Conservation (phyloP, 2,329 filamentous ascomycete species). For the Bisporella sp. region DNA sequence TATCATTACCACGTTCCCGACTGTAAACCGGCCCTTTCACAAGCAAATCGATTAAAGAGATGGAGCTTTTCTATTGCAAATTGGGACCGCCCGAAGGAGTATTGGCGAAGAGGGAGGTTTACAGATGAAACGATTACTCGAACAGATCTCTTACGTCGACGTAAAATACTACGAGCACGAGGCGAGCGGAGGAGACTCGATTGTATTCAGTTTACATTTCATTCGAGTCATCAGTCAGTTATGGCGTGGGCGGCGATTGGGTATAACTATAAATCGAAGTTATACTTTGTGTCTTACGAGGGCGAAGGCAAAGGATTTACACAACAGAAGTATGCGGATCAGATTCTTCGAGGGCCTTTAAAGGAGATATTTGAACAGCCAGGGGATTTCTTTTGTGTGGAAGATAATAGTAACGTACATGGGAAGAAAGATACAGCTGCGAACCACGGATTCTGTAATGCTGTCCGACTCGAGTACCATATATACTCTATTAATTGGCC, state of each 20-base stretch:
- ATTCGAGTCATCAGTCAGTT: neutral
- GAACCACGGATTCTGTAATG: too few relatives aligned
- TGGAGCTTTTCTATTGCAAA: too few relatives aligned
- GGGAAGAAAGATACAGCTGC: too few relatives aligned
- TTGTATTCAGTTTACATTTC: neutral
- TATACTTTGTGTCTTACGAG: too few relatives aligned
- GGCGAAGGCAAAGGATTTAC: too few relatives aligned
- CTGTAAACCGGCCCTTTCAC: neutral
- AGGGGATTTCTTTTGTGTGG: too few relatives aligned
- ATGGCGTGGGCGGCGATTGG: neutral
- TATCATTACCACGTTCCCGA: neutral
- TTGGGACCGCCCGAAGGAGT: neutral
- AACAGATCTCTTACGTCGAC: neutral
- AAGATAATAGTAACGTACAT: too few relatives aligned
- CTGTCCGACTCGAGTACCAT: constrained; percentile 4
- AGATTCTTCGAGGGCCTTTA: too few relatives aligned
- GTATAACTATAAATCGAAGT: too few relatives aligned
- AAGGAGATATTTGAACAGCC: too few relatives aligned
- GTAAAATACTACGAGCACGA: neutral
- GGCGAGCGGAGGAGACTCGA: neutral
- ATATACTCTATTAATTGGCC: constrained; percentile 8
- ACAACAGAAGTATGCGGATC: too few relatives aligned
- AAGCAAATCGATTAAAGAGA: neutral
- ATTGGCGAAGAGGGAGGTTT: neutral
- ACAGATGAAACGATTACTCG: neutral